Evolutionary conservation across 768 basidiomycete species (phyloP).

Genomic region (Phylloporus rhodoxanthus): DNA sequence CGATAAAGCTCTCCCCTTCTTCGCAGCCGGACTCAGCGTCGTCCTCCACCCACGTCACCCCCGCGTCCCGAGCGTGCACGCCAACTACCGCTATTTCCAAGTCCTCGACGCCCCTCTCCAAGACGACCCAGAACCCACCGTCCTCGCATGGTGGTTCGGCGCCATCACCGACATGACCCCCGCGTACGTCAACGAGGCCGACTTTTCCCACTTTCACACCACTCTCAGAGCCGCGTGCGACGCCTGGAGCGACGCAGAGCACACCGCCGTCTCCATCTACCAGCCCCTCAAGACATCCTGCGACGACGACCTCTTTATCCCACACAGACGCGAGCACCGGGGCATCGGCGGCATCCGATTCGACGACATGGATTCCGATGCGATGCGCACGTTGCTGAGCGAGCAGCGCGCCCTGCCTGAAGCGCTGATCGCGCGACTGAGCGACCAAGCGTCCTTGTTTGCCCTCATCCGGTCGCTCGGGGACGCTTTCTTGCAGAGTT

Average conservation of each 20-base stretch:
- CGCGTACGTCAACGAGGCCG: slow-evolving; percentile 42
- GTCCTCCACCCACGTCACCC: slow-evolving; percentile 23
- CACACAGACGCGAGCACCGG: slow-evolving; percentile 45
- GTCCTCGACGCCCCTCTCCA: slow-evolving; percentile 10
- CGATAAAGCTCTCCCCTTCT: slow-evolving; percentile 12
- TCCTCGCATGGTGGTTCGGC: slow-evolving; percentile 27
- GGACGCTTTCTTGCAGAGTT: slow-evolving; percentile 43
- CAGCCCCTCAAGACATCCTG: slow-evolving; percentile 46
- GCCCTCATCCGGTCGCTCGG: slow-evolving; percentile 38
- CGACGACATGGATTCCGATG: slow-evolving; percentile 41
- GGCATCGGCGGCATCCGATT: slow-evolving; percentile 57
- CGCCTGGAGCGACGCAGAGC: slow-evolving; percentile 27
- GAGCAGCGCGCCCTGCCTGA: background rate
- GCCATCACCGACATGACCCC: slow-evolving; percentile 42
- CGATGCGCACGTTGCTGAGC: slow-evolving; percentile 22
- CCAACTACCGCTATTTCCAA: slow-evolving; percentile 27
- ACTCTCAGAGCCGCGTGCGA: slow-evolving; percentile 42
- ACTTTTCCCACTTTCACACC: slow-evolving; percentile 43
- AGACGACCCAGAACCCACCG: slow-evolving; percentile 3
- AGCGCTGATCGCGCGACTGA: slow-evolving; percentile 7
- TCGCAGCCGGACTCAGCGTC: slow-evolving; percentile 17
- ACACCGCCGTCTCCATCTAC: slow-evolving; percentile 30
- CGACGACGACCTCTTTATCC: slow-evolving; percentile 50
- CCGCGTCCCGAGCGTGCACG: slow-evolving; percentile 14
- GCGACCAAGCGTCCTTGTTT: slow-evolving; percentile 38